phyloP scores from a whole-genome alignment of 169 alveolate genomes.

The Eimeria tenella region DNA sequence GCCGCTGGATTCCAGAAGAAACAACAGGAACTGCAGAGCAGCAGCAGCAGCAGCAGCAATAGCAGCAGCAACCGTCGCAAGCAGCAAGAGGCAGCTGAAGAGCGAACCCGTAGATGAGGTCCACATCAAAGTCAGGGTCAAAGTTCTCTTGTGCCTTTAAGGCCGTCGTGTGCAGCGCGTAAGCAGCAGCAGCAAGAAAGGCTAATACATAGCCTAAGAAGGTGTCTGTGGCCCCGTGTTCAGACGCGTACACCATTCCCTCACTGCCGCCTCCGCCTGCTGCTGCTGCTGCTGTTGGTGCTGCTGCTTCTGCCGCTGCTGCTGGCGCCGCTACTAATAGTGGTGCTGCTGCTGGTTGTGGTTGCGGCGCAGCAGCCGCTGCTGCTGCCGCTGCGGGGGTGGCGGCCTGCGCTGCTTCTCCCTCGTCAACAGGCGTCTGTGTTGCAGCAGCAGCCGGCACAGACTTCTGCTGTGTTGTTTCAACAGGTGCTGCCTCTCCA shows the following conservation, averaged over 20 bases:
- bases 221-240: neutral
- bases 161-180: constrained; percentile 42
- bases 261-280: neutral
- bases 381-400: constrained; percentile 18
- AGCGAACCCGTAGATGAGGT: constrained; percentile 34
- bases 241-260: neutral
- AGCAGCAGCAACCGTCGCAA: neutral
- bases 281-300: constrained; percentile 21
- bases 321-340: neutral
- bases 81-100: neutral
- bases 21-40: neutral
- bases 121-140: constrained; percentile 28
- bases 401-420: neutral
- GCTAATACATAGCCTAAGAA: neutral
- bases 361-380: neutral
- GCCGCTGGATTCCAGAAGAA: too few relatives aligned
- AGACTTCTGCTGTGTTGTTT: neutral
- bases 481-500: too few relatives aligned
- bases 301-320: neutral
- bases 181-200: neutral
- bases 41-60: neutral
- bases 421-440: neutral
- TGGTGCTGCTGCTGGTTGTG: neutral
- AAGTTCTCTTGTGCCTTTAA: neutral
- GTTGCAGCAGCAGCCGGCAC: neutral